Evolutionary conservation across 139 green algal species (phyloP), one percentile per base, ranked within the genome.

Genomic region (Micractinium conductrix): DNA sequence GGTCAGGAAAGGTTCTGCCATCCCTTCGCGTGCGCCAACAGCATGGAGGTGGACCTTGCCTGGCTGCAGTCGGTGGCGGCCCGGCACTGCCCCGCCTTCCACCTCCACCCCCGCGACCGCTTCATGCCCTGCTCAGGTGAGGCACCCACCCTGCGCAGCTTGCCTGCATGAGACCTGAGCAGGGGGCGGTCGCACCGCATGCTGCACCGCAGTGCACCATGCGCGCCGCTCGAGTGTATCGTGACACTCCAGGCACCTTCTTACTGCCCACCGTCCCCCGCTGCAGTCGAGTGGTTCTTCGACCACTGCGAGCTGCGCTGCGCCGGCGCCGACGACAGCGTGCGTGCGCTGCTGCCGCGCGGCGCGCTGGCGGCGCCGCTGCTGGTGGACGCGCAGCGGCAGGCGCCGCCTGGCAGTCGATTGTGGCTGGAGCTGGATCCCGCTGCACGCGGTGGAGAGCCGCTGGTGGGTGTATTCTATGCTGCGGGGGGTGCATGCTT

Each of bases 231-330:
- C n/a, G n/a, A n/a, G n/a, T n/a, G n/a, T n/a, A n/a, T n/a, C n/a
- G n/a, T n/a, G n/a, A n/a, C n/a, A n/a, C n/a, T n/a, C n/a, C n/a
- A n/a, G n/a, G n/a, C n/a, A n/a, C n/a, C n/a, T n/a, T n/a, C n/a
- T n/a, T n/a, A n/a, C n/a, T n/a, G n/a, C n/a, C n/a, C n/a, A n/a
- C n/a, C n/a, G n/a, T n/a, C n/a, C n/a, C n/a, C n/a, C n/a, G n/a
- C n/a, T n/a, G n/a, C n/a, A n/a, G 83, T 70, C 22, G 86, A 90
- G 35, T 89, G 63, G 50, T 92, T 92, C 74, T 24, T 90, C 71
- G 37, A 75, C n/a, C 81, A 90, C 69, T 84, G 75, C 37, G 70
- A 80, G 81, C 72, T 62, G 81, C 58, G 81, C 2, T 8, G 37
- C 33, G 4, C 16, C 14, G 60, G 35, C 21, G 7, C 58, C 0